Evolutionary conservation across 2,329 filamentous ascomycete species (phyloP).

Genomic region (Drechslerella stenobrocha): DNA sequence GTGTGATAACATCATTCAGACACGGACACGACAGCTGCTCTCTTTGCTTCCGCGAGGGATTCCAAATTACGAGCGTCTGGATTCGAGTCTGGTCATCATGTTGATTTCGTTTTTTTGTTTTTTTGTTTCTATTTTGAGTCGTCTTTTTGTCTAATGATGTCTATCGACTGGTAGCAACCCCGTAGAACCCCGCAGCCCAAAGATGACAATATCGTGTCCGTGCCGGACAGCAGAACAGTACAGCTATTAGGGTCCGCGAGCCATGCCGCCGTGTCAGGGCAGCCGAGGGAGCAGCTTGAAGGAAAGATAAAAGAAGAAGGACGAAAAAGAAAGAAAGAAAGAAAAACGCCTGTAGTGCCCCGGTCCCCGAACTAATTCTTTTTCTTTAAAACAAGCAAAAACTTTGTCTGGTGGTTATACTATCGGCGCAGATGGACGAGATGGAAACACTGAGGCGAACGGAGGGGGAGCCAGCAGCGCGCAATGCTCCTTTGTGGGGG

Average conservation of each 20-base stretch:
- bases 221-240: slow-evolving; percentile 5
- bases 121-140: neutral
- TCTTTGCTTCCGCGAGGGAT: slow-evolving; percentile 28
- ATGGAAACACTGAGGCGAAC: slow-evolving; percentile 10
- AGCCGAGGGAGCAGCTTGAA: neutral
- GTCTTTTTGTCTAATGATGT: slow-evolving; percentile 1
- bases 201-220: slow-evolving; percentile 4
- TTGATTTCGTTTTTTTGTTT: neutral
- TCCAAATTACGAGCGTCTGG: slow-evolving; percentile 15
- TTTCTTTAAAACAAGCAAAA: slow-evolving; percentile 27
- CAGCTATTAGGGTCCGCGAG: no score
- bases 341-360: slow-evolving; percentile 43
- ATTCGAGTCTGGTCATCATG: neutral
- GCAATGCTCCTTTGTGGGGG: neutral
- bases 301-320: neutral
- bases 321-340: slow-evolving; percentile 7
- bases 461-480: neutral
- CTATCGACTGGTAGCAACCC: neutral
- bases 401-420: slow-evolving; percentile 38
- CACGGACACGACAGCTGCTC: neutral
- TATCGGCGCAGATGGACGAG: slow-evolving; percentile 21
- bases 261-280: neutral
- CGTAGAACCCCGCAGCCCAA: neutral
- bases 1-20: neutral
- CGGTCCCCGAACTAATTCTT: slow-evolving; percentile 18